Evolutionary conservation across 768 basidiomycete species (phyloP), one percentile per base, ranked within the genome.

Genomic region (Tylopilus balloui): DNA sequence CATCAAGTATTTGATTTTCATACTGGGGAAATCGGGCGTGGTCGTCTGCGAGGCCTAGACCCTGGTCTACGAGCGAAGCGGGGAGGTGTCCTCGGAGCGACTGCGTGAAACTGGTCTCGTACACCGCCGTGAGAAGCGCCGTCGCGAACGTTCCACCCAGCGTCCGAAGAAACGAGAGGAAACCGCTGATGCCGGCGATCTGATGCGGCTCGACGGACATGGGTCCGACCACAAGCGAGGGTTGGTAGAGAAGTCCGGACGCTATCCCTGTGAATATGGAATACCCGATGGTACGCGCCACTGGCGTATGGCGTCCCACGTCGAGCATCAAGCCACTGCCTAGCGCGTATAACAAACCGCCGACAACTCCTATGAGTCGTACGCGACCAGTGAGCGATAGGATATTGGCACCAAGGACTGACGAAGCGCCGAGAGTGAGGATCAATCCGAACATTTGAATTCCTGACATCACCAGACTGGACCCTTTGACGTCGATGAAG

Each of bases 401-500:
- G 31, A 68, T 48, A 23, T 69, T 66, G 37, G 69, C 68, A 8
- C 69, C 69, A 15, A 66, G 58, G 25, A 71, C 69, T 0, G 69
- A 63, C 11, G 69, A 64, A 25, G 59, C 58, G 27, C 69, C 69
- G 12, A 69, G 60, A 1, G 66, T 60, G 0, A 69, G 55, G 45
- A 66, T 71, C 25, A 69, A 34, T 8, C 69, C 68, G 12, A 69
- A 48, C 69, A 71, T 71, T 31, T 69, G 66, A 6, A 69, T 37
- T n/a, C 68, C 68, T 0, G 68, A 68, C 28, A 48, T 58, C 32
- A 71, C 61, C 39, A 71, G 48, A 42, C 45, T 57, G 28, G 67
- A 71, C 15, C 62, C 55, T 31, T 68, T 69, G 53, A 69, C 48
- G 42, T 71, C 69, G 53, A 71, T 71, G 41, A 69, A 71, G 50